Conservation (phyloP, 495 filamentous ascomycete species). For the Penicillium malachiteum region DNA sequence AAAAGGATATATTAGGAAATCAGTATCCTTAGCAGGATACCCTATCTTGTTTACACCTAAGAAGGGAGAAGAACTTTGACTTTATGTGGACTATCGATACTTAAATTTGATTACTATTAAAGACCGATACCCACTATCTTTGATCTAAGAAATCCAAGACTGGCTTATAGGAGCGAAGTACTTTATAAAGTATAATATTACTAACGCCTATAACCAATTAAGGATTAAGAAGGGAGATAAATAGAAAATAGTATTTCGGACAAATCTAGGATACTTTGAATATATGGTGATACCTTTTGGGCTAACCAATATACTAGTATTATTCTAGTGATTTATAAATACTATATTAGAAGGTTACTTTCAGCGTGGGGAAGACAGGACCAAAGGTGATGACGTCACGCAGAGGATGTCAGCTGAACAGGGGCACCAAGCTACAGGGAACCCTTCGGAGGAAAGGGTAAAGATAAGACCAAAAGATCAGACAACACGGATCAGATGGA, state of each 20-base stretch:
- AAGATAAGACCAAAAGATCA: too few species aligned
- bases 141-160: constrained; percentile 45
- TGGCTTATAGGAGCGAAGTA: constrained; percentile 25
- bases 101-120: constrained; percentile 44
- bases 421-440: too few species aligned
- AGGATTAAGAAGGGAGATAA: constrained; percentile 9
- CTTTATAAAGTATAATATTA: constrained; percentile 50
- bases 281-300: constrained; percentile 10
- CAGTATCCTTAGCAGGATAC: constrained; percentile 14
- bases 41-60: constrained; percentile 40
- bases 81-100: constrained; percentile 47
- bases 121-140: constrained; percentile 43
- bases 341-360: neutral
- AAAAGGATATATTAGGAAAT: constrained; percentile 41
- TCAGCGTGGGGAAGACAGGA: too few species aligned
- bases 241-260: neutral
- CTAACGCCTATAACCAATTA: constrained; percentile 38
- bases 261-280: neutral
- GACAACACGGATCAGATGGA: too few species aligned
- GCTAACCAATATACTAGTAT: neutral
- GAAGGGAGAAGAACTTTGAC: constrained; percentile 26
- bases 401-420: too few species aligned
- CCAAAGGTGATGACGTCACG: too few species aligned
- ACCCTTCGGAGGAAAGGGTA: too few species aligned
- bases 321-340: constrained; percentile 9